Base-by-base conservation (phyloP, 495 filamentous ascomycete genomes). In the Annulohypoxylon nitens region DNA sequence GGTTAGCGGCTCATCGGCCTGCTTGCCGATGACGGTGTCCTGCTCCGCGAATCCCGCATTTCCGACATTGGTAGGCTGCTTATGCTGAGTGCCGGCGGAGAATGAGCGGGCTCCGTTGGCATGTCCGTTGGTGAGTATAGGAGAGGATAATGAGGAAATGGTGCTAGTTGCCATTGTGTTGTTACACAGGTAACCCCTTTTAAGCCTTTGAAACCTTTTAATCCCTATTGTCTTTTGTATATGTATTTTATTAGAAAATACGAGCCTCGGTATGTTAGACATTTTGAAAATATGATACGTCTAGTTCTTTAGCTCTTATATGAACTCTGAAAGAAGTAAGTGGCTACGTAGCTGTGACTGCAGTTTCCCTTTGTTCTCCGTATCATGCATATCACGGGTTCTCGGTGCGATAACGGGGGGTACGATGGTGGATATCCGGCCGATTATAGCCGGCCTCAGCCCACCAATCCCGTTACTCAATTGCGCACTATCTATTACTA, bases 1-100 rank as follows among this genome's bases (percentile, higher is more conserved):
- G 37, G 92, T 93, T 75, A 97, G 83, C 41, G 90, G 88, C 64
- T 89, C 86, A 1, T 88, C 85, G 58, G 75, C 72, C 47, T 64
- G 67, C 4, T 50, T 26, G 88, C 75, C 45, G 70, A 53, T 64
- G 11, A 55, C 25, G 20, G 61, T 16, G n/a, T 70, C 54, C 14
- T 59, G 34, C 53, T 70, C 75, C 47, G 59, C 71, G 14, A 70
- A 0, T 37, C 58, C 59, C 18, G 50, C 9, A 59, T 66, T 54
- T 8, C 55, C 67, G 9, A 53, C 59, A 25, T 41, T 55, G 2
- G 62, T 43, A 20, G 53, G 70, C 37, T 60, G 58, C 11, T 7
- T 53, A 5, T 12, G 65, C 16, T 6, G 50, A 43, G 58, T 36
- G 30, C 33, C 59, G 20, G 51, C 54, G 4, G 67, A 61, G 10